Evolutionary conservation across 257 asterid genomes (phyloP), one percentile per base, ranked within the genome.

Genomic region (Solanum appendiculatum): DNA sequence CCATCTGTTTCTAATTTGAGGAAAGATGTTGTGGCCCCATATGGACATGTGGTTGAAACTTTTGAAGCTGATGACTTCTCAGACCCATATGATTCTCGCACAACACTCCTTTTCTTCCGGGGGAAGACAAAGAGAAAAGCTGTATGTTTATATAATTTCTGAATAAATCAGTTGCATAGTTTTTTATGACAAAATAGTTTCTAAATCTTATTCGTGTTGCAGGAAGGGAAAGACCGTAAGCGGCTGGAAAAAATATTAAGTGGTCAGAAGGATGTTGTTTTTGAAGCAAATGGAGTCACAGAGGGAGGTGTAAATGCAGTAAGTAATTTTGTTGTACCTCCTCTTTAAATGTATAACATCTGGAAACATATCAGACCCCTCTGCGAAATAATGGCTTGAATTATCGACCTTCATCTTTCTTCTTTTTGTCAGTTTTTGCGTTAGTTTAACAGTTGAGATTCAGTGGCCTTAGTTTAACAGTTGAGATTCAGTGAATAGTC

Each of bases 21-120:
- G 34, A 96, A 96, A 92, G 99, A 96, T 86, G 91, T 95, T 36
- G 99, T 97, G 83, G 99, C 98, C 58, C 99, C 99, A 23, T 96
- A 96, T 54, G 95, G 92, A 7, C 98, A 96, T 86, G 91, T 96
- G 93, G 93, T 96, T 13, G 95, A 94, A 58, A 88, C 99, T 15
- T 96, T 91, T 84, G 48, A 46, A 29, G 87, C 77, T 54, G 98
- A 95, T 36, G 88, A 94, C 64, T 77, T 20, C 40, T 86, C 92
- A 46, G 93, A 94, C 89, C 95, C 98, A 6, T 96, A 87, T 10
- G 91, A 89, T 68, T 91, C 97, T 86, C 98, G 98, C 63, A 88
- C 86, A 72, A 94, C 93, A 1, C 99, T 96, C 77, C 95, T 95
- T 63, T 96, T 92, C 93, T 96, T 96, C 91, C 93, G 98, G 12